Base-by-base conservation (phyloP, 305 asterid genomes). In the Fraxinus angustifolia region DNA sequence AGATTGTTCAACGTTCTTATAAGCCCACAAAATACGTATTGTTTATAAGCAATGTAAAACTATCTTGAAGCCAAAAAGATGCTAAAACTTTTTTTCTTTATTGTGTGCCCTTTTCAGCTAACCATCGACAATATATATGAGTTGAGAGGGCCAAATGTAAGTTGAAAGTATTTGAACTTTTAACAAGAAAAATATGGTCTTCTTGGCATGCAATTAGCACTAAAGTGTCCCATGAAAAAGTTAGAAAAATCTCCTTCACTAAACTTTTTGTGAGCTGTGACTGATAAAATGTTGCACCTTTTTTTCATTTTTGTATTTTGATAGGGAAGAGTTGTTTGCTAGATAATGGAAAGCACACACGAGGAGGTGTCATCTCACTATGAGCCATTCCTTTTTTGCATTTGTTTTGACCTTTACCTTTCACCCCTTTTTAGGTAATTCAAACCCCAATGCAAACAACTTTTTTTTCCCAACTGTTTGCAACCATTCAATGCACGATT, bases 381-480 rank as follows among this genome's bases (percentile, higher is more conserved):
- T 75, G 71, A 76, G 12, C 79, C 33, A 53, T 17, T 53, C 26
- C 10, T 6, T 17, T 48, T 53, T 53, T 53, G 65, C 65, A 74
- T 90, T 88, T 77, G 86, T 82, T 87, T 93, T 89, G 95, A 90
- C 93, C 93, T 91, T 82, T 83, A 81, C 79, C 97, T 93, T 94
- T 94, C 98, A 90, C 86, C 97, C 90, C 97, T 94, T 94, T 94
- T 91, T 86, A 92, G 92, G 98, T 78, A 38, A 65, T 75, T 78
- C 83, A 79, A 86, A 84, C 53, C 84, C 76, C 68, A 67, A 77
- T 62, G 65, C 16, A 71, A 16, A 5, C 50, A 77, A 30, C 78
- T 78, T 78, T 74, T 79, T 42, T 70, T 78, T 0, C 71, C 62
- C 79, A 79, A 81, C n/a, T 78, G 58, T 76, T 87, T 73, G 82